A percentile compares a stretch with the other conserved stretches of the same genome.
Evolutionary conservation across 257 asterid species (phyloP).

Genomic region (Gentiana straminea): DNA sequence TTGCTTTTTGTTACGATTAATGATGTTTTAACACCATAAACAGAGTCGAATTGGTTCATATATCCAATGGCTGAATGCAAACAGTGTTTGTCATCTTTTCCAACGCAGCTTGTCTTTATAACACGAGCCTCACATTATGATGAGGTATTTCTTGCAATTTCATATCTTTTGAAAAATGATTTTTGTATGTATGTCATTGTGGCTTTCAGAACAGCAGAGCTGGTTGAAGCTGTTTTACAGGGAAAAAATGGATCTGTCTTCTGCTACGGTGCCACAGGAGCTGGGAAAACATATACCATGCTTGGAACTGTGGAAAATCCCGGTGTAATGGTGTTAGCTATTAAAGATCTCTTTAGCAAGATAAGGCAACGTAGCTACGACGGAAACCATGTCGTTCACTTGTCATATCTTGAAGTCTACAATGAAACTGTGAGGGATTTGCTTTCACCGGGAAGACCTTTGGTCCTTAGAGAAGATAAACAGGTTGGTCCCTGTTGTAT

Average conservation of each 20-base stretch:
- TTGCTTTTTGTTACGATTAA: too few relatives aligned
- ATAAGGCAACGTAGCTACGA: slow-evolving; percentile 41
- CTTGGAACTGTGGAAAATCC: slow-evolving; percentile 53
- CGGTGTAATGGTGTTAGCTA: slow-evolving; percentile 62
- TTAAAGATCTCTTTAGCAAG: slow-evolving; percentile 51
- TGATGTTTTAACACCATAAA: too few relatives aligned
- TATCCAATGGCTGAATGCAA: too few relatives aligned
- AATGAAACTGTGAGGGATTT: slow-evolving; percentile 58
- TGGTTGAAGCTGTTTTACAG: slow-evolving; percentile 58
- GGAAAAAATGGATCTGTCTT: slow-evolving; percentile 64
- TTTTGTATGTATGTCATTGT: background rate
- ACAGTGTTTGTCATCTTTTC: too few relatives aligned
- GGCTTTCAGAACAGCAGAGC: slow-evolving; percentile 52
- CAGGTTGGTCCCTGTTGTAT: slow-evolving; percentile 19
- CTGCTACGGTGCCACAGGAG: slow-evolving; percentile 69
- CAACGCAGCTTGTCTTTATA: too few relatives aligned
- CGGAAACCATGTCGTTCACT: slow-evolving; percentile 45
- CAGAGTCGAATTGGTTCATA: too few relatives aligned
- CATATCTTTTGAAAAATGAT: background rate
- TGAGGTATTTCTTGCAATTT: too few relatives aligned
- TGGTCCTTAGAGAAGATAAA: slow-evolving; percentile 60
- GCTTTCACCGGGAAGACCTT: slow-evolving; percentile 55
- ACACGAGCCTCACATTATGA: too few relatives aligned
- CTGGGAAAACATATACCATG: slow-evolving; percentile 63
- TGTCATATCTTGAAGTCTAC: slow-evolving; percentile 61